phyloP scores from a whole-genome alignment of 192 early-diverging fungal genomes.

The Linnemannia zychae region DNA sequence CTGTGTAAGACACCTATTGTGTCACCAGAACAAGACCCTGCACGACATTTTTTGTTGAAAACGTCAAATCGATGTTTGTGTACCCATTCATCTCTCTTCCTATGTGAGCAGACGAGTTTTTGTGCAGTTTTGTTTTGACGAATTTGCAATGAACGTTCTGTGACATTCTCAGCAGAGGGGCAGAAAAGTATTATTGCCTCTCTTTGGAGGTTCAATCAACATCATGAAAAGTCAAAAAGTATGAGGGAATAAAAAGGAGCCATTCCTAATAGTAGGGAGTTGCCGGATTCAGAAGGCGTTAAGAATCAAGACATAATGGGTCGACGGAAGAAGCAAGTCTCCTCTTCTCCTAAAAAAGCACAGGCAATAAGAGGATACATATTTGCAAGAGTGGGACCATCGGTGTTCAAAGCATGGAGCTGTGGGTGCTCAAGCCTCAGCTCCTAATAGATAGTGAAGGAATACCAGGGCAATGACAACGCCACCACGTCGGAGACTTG shows the following conservation, averaged over 20 bases:
- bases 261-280: too few relatives aligned
- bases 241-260: too few relatives aligned
- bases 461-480: not conserved
- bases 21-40: constrained; percentile 1
- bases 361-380: not conserved
- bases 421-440: not conserved
- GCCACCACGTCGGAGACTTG: not conserved
- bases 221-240: too few relatives aligned
- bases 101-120: not conserved
- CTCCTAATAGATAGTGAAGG: not conserved
- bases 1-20: not conserved
- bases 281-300: too few relatives aligned
- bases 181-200: too few relatives aligned
- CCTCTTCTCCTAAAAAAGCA: not conserved
- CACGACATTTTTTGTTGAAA: not conserved
- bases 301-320: not conserved
- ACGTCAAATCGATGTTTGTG: not conserved
- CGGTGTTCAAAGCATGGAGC: not conserved
- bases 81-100: not conserved
- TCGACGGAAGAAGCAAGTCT: too few relatives aligned
- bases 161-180: too few relatives aligned
- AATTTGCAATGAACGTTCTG: too few relatives aligned
- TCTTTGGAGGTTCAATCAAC: too few relatives aligned
- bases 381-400: not conserved
- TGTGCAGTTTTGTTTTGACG: not conserved